A percentile compares a stretch with the other conserved stretches of the same genome.
Conservation (phyloP, 2,329 filamentous ascomycete genomes). For the Microdochium bolleyi region DNA sequence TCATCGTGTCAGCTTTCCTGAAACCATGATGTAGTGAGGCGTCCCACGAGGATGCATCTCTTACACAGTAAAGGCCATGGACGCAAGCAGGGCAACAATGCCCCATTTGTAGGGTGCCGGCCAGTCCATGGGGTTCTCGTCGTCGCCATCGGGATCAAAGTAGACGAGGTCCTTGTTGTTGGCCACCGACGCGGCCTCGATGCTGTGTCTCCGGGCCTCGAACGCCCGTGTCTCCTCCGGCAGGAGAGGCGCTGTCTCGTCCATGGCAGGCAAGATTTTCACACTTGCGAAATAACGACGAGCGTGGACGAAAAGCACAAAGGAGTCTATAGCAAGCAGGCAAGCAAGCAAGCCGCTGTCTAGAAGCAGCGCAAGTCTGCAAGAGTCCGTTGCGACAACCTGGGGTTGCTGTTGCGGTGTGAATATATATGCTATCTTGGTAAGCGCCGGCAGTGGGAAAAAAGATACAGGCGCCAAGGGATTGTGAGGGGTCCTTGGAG, state of each 20-base stretch:
- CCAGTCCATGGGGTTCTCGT: constrained; percentile 47
- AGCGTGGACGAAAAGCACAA: background rate
- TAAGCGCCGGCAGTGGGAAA: background rate
- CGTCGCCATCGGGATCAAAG: constrained; percentile 35
- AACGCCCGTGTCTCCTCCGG: constrained; percentile 13
- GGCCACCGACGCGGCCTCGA: background rate
- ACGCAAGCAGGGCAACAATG: constrained; percentile 42
- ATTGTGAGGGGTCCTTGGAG: background rate
- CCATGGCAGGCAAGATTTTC: constrained; percentile 14
- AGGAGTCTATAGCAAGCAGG: background rate
- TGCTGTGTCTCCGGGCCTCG: constrained; percentile 10
- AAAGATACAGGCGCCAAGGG: background rate
- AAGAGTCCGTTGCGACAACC: no score
- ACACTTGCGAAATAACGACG: background rate
- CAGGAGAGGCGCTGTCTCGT: constrained; percentile 24
- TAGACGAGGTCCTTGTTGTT: constrained; percentile 26
- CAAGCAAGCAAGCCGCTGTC: no score
- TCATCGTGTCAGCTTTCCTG: background rate
- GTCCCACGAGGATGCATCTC: constrained; percentile 5
- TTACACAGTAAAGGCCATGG: constrained; percentile 50
- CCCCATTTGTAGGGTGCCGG: constrained; percentile 41
- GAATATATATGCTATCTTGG: no score
- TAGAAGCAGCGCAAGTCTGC: no score
- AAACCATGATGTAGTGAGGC: background rate
- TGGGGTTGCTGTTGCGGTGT: background rate